phyloP scores from a whole-genome alignment of 2,329 filamentous ascomycete genomes.

The Colletotrichum viniferum region DNA sequence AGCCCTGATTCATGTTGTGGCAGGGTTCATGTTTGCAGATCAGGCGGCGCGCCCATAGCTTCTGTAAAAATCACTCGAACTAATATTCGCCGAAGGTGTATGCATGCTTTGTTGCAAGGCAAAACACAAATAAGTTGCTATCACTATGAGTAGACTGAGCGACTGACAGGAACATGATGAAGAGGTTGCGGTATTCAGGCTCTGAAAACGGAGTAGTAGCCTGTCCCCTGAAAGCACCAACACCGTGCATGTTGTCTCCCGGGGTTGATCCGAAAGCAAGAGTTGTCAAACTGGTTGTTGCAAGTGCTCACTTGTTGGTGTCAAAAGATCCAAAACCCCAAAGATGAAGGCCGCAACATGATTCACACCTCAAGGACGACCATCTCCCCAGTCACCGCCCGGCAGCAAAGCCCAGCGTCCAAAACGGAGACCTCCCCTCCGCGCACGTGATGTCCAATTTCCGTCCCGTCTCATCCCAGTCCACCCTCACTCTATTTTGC shows the following conservation, averaged over 20 bases:
- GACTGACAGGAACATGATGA: neutral
- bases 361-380: accelerated
- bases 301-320: neutral
- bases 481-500: slow-evolving; percentile 5
- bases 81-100: too few species aligned
- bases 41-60: neutral
- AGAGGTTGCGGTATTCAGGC: accelerated
- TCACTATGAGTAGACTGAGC: accelerated
- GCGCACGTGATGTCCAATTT: slow-evolving; percentile 11
- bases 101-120: too few species aligned
- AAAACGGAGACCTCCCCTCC: neutral
- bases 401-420: neutral
- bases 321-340: neutral
- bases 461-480: slow-evolving; percentile 1
- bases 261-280: neutral
- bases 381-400: too few species aligned
- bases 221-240: neutral
- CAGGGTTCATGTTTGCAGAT: neutral
- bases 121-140: neutral
- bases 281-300: neutral
- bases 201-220: neutral
- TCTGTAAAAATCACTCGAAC: accelerated
- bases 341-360: neutral
- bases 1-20: neutral
- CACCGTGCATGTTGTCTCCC: neutral